Base-by-base conservation (phyloP, 129 eudicot genomes). In the Pittosporum tobira region DNA sequence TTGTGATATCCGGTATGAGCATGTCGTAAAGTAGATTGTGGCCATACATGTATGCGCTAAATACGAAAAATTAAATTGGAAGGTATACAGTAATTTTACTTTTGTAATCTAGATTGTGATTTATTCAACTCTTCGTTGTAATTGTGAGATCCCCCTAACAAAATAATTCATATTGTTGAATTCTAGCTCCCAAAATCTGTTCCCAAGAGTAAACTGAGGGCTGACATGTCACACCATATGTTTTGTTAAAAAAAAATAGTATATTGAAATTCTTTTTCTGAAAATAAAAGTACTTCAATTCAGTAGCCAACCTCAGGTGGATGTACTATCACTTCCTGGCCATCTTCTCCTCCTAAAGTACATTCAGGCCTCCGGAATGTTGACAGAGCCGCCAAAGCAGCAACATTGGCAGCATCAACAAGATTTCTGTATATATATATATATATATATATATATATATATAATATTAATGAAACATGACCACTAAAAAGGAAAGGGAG, bases 371-470 rank as follows among this genome's bases (percentile, higher is more conserved):
- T 83, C 59, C 88, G 79, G 50, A 83, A 91, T 25, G 99, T 87
- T 55, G 83, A 75, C 24, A 91, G 79, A 18, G 99, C 94, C 57
- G 85, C 88, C 63, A 91, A 84, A 68, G 99, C 96, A 65, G 99
- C 99, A 73, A 91, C 71, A 68, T 91, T 91, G 71, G 99, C 95
- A 71, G 99, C 96, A 87, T 91, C 99, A 67, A 91, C 94, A 53
- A 90, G 95, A 76, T 90, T 90, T 51, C 98, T 90, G 63, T 62
- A 65, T 44, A n/a, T n/a, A n/a, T n/a, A n/a, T n/a, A n/a, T n/a
- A n/a, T n/a, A n/a, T n/a, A n/a, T n/a, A n/a, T n/a, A n/a, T n/a
- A n/a, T n/a, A n/a, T n/a, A n/a, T n/a, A n/a, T n/a, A 2, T 16
- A 10, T 13, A 23, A 50, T 2, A 26, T 51, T 48, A 50, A 20